phyloP scores from a whole-genome alignment of 352 stramenopile genomes.

The Globisporangium barbulae region DNA sequence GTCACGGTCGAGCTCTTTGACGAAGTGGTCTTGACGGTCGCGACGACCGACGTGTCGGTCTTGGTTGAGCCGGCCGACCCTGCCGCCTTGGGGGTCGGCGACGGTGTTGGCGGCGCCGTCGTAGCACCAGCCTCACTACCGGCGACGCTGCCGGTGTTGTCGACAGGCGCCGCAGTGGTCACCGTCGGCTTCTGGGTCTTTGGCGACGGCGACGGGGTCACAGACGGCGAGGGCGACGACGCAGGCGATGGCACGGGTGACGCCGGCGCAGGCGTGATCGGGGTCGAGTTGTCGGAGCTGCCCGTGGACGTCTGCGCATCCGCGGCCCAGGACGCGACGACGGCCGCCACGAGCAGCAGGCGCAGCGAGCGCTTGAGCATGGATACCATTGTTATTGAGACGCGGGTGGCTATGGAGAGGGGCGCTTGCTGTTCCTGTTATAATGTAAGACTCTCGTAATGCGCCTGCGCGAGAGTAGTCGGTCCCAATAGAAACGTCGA shows the following conservation, averaged over 20 bases:
- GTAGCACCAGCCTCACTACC: constrained; percentile 13
- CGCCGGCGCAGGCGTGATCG: background rate
- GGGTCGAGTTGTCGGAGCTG: background rate
- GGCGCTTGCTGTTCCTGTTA: too few relatives aligned
- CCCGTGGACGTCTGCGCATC: constrained; percentile 6
- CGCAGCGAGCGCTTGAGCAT: constrained; percentile 13
- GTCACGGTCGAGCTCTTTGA: constrained; percentile 17
- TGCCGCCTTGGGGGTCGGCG: constrained; percentile 9
- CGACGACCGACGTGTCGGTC: constrained; percentile 16
- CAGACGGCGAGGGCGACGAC: constrained; percentile 15
- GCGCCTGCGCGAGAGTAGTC: constrained; percentile 6
- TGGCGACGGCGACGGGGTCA: constrained; percentile 21
- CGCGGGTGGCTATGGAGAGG: too few relatives aligned
- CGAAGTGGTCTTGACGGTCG: constrained; percentile 22
- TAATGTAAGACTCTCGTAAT: constrained; percentile 8
- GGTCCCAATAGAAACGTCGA: constrained; percentile 8
- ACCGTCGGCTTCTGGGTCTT: constrained; percentile 24
- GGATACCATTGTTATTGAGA: background rate
- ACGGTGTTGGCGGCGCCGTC: constrained; percentile 16
- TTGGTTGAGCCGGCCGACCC: constrained; percentile 9
- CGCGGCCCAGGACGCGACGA: constrained; percentile 4
- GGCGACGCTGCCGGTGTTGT: constrained; percentile 2
- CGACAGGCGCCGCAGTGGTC: constrained; percentile 16
- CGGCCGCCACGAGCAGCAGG: constrained; percentile 8
- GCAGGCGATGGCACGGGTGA: constrained; percentile 2